These are phyloP conservation scores for Suhomyces xylopsoci DNA, from an alignment of 805 yeast species.

Conservation along the genomic window DNA sequence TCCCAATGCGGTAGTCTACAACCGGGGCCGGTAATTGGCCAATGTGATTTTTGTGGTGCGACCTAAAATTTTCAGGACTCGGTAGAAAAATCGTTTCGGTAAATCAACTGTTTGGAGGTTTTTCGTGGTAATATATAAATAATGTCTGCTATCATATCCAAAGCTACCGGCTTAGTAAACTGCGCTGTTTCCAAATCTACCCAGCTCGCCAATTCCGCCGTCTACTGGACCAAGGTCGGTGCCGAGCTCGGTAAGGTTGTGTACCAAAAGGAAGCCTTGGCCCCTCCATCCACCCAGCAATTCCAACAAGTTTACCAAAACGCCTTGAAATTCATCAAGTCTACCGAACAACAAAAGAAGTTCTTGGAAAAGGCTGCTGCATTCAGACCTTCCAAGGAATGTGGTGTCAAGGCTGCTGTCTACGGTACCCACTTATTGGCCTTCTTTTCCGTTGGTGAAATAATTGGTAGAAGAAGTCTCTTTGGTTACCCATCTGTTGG, in stretches of 20 bases:
- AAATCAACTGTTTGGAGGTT: neutral
- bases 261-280: conserved; percentile 86
- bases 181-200: conserved; percentile 34
- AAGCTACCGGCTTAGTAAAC: conserved; percentile 40
- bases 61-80: conserved; percentile 3
- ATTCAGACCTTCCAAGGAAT: conserved; percentile 51
- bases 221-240: conserved; percentile 77
- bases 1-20: conserved; percentile 23
- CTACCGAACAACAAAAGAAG: conserved; percentile 56
- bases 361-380: conserved; percentile 45
- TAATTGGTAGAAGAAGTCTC: conserved; percentile 90
- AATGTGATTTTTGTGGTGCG: neutral
- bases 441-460: conserved; percentile 91
- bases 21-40: conserved; percentile 14
- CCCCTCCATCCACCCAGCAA: conserved; percentile 81
- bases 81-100: neutral
- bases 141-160: conserved; percentile 44
- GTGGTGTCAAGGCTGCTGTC: conserved; percentile 64
- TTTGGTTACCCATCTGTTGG: conserved; percentile 80
- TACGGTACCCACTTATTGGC: conserved; percentile 84
- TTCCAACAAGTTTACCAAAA: conserved; percentile 69
- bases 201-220: conserved; percentile 48
- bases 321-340: conserved; percentile 34
- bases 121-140: neutral
- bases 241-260: conserved; percentile 70